Conservation (phyloP, 257 asterid species). For the Echium plantagineum region DNA sequence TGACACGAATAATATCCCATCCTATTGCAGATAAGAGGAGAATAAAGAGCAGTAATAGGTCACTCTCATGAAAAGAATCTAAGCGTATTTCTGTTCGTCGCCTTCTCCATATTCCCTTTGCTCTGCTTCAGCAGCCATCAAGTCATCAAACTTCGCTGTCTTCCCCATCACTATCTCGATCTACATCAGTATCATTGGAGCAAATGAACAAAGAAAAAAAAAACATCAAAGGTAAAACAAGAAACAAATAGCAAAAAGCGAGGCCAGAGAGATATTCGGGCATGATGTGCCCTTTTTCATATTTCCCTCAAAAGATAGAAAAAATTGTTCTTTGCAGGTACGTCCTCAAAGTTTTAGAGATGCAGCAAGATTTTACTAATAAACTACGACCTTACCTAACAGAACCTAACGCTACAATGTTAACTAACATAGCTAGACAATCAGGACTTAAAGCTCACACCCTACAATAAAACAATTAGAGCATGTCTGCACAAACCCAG, state of each 20-base stretch:
- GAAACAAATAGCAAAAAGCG: background rate
- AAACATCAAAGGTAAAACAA: background rate
- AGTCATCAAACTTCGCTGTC: slow-evolving; percentile 38
- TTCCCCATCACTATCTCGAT: slow-evolving; percentile 48
- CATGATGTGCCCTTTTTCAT: background rate
- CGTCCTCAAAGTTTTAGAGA: too few species aligned
- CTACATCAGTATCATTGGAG: slow-evolving; percentile 17
- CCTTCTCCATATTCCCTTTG: slow-evolving; percentile 24
- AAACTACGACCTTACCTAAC: background rate
- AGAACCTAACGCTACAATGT: too few species aligned
- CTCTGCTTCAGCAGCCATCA: slow-evolving; percentile 56
- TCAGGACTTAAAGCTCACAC: background rate
- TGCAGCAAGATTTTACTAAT: background rate
- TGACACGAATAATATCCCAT: background rate
- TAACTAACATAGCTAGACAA: background rate
- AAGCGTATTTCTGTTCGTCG: slow-evolving; percentile 28
- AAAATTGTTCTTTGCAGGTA: too few species aligned
- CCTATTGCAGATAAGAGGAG: background rate
- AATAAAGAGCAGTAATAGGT: slow-evolving; percentile 4
- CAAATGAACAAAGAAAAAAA: background rate
- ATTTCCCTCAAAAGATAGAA: too few species aligned
- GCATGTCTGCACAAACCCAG: background rate
- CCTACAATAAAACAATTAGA: background rate
- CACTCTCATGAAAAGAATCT: background rate
- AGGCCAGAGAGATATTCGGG: background rate